These are phyloP conservation scores for Takakia lepidozioides DNA, from an alignment of 225 moss, liverwort and hornwort genomes.

Conservation along the genomic window DNA sequence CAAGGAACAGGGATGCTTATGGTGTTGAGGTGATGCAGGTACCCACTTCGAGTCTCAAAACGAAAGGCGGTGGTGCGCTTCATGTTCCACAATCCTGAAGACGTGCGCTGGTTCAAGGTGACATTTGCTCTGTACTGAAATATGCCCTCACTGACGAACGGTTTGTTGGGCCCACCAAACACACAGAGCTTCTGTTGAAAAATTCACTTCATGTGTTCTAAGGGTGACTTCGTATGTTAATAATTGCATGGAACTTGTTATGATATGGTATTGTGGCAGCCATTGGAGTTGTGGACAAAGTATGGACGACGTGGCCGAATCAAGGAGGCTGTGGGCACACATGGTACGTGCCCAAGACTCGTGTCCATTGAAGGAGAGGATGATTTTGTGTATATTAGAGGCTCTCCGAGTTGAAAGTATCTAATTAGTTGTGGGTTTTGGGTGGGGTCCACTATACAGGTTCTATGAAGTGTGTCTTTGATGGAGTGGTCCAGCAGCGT, in stretches of 20 bases:
- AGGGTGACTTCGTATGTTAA: too few relatives aligned
- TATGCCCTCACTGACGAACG: conserved; percentile 1
- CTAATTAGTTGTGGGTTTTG: too few relatives aligned
- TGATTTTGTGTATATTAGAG: too few relatives aligned
- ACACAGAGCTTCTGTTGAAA: too few relatives aligned
- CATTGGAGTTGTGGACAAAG: conserved; percentile 97
- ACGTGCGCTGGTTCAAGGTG: conserved; percentile 99
- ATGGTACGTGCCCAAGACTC: conserved; percentile 37
- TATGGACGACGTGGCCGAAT: conserved; percentile 95
- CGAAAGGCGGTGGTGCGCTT: conserved; percentile 89
- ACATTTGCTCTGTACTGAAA: not conserved
- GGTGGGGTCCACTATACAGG: conserved; percentile 28
- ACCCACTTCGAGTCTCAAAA: conserved; percentile 86
- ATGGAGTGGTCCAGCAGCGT: conserved; percentile 94
- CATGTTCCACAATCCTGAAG: conserved; percentile 96
- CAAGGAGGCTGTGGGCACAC: conserved; percentile 95
- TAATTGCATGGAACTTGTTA: too few relatives aligned
- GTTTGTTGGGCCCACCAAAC: too few relatives aligned
- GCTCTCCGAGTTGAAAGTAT: too few relatives aligned
- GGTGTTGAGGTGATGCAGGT: too few relatives aligned
- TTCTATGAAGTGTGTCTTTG: conserved; percentile 92
- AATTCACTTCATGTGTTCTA: too few relatives aligned
- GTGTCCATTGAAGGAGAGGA: too few relatives aligned
- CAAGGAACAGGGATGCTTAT: too few relatives aligned
- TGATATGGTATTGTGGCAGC: too few relatives aligned